Conservation (phyloP, 768 basidiomycete genomes). For the Auricularia cornea region DNA sequence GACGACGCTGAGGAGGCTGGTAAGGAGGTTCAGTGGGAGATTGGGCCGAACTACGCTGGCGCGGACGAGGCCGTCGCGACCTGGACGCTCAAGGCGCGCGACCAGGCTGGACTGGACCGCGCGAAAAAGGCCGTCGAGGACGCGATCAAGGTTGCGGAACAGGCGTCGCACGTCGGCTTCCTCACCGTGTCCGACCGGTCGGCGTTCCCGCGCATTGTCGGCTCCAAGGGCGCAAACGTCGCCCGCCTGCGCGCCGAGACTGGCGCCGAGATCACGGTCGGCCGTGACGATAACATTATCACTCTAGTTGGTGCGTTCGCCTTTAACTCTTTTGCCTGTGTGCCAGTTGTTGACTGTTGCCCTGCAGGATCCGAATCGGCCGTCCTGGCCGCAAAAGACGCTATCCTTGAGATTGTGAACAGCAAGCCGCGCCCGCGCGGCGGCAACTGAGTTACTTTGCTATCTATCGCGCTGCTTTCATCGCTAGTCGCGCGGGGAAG, state of each 20-base stretch:
- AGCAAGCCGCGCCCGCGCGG: constrained; percentile 13
- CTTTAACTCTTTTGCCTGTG: neutral
- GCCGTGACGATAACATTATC: constrained; percentile 81
- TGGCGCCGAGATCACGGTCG: constrained; percentile 85
- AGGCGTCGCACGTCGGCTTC: constrained; percentile 75
- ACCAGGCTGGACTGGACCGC: constrained; percentile 66
- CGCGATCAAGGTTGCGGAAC: constrained; percentile 62
- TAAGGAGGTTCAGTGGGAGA: constrained; percentile 56
- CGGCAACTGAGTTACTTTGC: neutral
- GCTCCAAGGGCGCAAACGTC: constrained; percentile 84
- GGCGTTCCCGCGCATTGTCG: constrained; percentile 89
- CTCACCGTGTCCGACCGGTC: constrained; percentile 75
- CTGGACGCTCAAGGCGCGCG: constrained; percentile 79
- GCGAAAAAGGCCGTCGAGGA: constrained; percentile 60
- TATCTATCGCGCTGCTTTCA: neutral
- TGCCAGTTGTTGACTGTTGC: constrained; percentile 1
- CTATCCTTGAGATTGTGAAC: constrained; percentile 44
- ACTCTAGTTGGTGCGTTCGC: constrained; percentile 67
- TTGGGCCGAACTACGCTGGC: constrained; percentile 69
- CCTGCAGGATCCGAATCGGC: constrained; percentile 56
- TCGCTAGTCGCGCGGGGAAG: neutral
- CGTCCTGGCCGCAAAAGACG: constrained; percentile 65
- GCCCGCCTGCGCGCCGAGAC: constrained; percentile 81
- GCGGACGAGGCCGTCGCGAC: constrained; percentile 75
- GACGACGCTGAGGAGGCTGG: constrained; percentile 57